Percentiles rank a stretch among this genome's conserved stretches.
Evolutionary conservation across 208 protist species (phyloP).

Genomic region (Leishmania turanica): DNA sequence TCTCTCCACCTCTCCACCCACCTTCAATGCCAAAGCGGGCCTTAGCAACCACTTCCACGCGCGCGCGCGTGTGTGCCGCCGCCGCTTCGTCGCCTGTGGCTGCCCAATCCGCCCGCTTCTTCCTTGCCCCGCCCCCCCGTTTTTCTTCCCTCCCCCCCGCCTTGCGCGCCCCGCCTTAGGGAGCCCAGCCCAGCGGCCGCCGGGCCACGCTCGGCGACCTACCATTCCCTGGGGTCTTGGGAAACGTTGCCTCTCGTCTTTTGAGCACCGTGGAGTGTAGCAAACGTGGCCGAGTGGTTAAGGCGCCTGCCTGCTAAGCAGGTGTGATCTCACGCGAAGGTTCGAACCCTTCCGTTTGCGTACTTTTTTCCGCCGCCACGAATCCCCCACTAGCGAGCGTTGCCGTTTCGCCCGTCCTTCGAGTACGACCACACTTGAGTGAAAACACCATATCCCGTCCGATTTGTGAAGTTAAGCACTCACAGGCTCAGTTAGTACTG

Average conservation of each 20-base stretch:
- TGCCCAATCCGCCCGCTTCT: background rate
- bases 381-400: background rate
- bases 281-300: constrained; percentile 92
- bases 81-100: too few species aligned
- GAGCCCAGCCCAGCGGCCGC: too few species aligned
- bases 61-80: background rate
- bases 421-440: constrained; percentile 47
- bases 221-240: too few species aligned
- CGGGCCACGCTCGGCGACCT: too few species aligned
- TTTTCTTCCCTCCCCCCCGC: background rate
- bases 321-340: constrained; percentile 92
- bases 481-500: constrained; percentile 36
- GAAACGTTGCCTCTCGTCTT: background rate
- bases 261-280: background rate
- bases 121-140: background rate
- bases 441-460: constrained; percentile 45
- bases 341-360: constrained; percentile 92
- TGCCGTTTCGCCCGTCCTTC: background rate
- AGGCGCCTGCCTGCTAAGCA: constrained; percentile 92
- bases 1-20: background rate
- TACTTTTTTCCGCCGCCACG: constrained; percentile 32
- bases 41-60: background rate
- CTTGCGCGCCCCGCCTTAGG: too few species aligned
- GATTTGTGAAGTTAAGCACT: constrained; percentile 47
- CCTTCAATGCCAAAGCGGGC: background rate